phyloP scores from a whole-genome alignment of 306 rosid genomes.

The Notholithocarpus densiflorus region DNA sequence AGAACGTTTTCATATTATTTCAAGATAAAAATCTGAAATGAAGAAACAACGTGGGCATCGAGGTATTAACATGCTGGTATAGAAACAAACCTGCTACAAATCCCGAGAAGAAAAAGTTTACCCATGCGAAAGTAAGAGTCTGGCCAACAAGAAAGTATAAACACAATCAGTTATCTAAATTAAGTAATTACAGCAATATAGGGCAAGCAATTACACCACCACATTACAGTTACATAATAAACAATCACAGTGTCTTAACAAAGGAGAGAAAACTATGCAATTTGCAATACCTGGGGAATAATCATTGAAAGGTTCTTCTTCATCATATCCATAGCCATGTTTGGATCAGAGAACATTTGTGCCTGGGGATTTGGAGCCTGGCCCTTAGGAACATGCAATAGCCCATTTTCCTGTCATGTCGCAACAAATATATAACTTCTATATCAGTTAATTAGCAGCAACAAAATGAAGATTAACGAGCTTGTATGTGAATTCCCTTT shows the following conservation, averaged over 20 bases:
- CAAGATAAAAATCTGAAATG: background rate
- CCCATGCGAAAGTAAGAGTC: slow-evolving; percentile 99
- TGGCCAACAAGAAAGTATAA: slow-evolving; percentile 38
- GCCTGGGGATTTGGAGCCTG: slow-evolving; percentile 89
- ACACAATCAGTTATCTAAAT: background rate
- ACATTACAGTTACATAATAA: background rate
- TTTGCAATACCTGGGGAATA: slow-evolving; percentile 74
- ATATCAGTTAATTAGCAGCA: slow-evolving; percentile 1
- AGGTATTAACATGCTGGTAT: slow-evolving; percentile 3
- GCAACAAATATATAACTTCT: slow-evolving; percentile 10
- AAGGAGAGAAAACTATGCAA: slow-evolving; percentile 1
- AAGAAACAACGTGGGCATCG: background rate
- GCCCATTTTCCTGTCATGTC: slow-evolving; percentile 71
- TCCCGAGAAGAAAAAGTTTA: slow-evolving; percentile 98
- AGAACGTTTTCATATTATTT: background rate
- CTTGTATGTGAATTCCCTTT: background rate
- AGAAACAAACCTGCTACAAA: slow-evolving; percentile 82
- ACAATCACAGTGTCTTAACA: background rate
- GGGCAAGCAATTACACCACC: background rate
- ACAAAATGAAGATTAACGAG: background rate
- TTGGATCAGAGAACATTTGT: slow-evolving; percentile 98
- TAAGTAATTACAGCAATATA: background rate
- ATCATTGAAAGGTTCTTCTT: slow-evolving; percentile 99
- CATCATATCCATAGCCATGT: slow-evolving; percentile 99
- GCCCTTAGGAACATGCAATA: slow-evolving; percentile 86